These are phyloP conservation scores for Vaccinium corymbosum DNA, from an alignment of 148 eudicot genomes.

Conservation along the genomic window DNA sequence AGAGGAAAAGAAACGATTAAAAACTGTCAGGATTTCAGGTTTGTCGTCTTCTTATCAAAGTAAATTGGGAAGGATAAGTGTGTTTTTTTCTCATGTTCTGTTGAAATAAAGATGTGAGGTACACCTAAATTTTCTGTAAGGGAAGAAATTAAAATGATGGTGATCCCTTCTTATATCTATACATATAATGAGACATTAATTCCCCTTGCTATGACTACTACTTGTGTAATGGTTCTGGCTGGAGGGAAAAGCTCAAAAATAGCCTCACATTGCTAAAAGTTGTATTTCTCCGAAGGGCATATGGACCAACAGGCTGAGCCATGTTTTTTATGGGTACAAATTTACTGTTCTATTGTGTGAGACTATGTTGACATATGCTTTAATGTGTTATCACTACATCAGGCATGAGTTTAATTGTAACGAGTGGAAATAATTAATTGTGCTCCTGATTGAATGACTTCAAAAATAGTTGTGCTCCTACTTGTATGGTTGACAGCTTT, in stretches of 20 bases:
- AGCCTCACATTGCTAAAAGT: background rate
- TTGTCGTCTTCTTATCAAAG: conserved; percentile 12
- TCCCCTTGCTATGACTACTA: background rate
- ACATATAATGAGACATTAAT: background rate
- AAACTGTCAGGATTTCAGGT: conserved; percentile 74
- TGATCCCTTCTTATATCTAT: background rate
- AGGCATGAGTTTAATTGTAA: background rate
- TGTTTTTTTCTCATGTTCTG: background rate
- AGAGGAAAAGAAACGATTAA: conserved; percentile 85
- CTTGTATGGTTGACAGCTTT: background rate
- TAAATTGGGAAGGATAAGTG: background rate
- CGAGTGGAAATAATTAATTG: background rate
- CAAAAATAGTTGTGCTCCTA: background rate
- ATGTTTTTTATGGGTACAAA: background rate
- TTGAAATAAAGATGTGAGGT: background rate
- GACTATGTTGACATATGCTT: conserved; percentile 8
- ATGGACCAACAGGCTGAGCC: background rate
- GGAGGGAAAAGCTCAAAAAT: background rate
- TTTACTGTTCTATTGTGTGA: background rate
- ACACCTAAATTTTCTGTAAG: background rate
- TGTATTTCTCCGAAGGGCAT: background rate
- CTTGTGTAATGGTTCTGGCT: background rate
- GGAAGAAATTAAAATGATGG: background rate
- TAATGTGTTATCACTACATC: background rate
- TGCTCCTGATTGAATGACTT: background rate